phyloP scores from a whole-genome alignment of 192 early-diverging fungal species.

The Podila epicladia region DNA sequence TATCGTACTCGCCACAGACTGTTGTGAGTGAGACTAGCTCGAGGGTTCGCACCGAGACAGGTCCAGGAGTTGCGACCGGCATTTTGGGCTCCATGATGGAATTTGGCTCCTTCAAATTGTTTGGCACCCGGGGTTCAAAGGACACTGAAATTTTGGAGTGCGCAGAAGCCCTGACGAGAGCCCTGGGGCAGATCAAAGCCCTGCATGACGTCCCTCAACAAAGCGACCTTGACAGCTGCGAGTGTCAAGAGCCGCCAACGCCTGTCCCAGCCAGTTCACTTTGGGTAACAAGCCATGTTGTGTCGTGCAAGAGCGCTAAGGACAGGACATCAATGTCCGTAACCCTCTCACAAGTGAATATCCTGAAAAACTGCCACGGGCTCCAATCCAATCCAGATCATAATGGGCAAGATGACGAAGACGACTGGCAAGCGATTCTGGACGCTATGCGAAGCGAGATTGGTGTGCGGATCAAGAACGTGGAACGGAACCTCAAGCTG shows the following conservation, averaged over 20 bases:
- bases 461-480: conserved; percentile 46
- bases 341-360: conserved; percentile 35
- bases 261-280: conserved; percentile 8
- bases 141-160: conserved; percentile 31
- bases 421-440: conserved; percentile 38
- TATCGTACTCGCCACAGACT: neutral
- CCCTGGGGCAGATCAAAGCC: conserved; percentile 27
- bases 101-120: conserved; percentile 24
- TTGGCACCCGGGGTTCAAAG: conserved; percentile 30
- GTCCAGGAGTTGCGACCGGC: conserved; percentile 5
- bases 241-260: neutral
- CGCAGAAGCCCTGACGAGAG: conserved; percentile 39
- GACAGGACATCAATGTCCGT: conserved; percentile 45
- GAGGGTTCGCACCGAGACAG: neutral
- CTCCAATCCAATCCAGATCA: conserved; percentile 12
- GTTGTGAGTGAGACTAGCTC: neutral
- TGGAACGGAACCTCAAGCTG: conserved; percentile 42
- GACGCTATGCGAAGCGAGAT: conserved; percentile 46
- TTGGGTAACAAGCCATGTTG: conserved; percentile 35
- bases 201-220: neutral
- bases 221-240: neutral
- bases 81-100: conserved; percentile 36
- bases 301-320: conserved; percentile 46
- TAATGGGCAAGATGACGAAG: conserved; percentile 24
- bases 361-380: conserved; percentile 29